A percentile compares a stretch with the other conserved stretches of the same genome.
phyloP scores from a whole-genome alignment of 805 yeast species.

The Metschnikowia similis region DNA sequence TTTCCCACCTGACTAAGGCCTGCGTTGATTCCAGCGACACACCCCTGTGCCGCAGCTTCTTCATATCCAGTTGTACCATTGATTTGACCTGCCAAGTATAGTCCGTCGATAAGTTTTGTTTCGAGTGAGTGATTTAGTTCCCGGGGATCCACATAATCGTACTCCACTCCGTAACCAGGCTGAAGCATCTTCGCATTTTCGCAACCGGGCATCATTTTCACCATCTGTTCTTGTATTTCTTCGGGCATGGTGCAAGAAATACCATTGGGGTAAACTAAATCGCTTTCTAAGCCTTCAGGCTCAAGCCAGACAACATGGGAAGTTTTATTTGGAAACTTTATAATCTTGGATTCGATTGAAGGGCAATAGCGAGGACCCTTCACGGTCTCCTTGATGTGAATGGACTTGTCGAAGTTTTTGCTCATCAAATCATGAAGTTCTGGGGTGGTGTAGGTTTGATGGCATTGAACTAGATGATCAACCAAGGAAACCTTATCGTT shows the following conservation, averaged over 20 bases:
- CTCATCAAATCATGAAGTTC: conserved; percentile 67
- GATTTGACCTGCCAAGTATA: conserved; percentile 92
- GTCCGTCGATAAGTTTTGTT: conserved; percentile 71
- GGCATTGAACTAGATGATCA: conserved; percentile 61
- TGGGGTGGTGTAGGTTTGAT: conserved; percentile 73
- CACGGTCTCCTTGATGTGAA: conserved; percentile 90
- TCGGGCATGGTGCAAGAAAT: conserved; percentile 95
- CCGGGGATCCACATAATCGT: conserved; percentile 93
- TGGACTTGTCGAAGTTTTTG: conserved; percentile 70
- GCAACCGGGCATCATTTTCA: conserved; percentile 79
- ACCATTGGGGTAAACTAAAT: conserved; percentile 94
- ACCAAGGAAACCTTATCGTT: conserved; percentile 61
- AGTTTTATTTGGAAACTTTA: conserved; percentile 70
- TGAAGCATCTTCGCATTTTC: conserved; percentile 85
- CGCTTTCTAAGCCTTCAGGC: conserved; percentile 88
- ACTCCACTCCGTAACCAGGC: conserved; percentile 99
- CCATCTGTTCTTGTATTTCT: conserved; percentile 75
- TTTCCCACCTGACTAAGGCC: conserved; percentile 50
- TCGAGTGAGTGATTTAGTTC: conserved; percentile 75
- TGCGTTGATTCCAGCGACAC: conserved; percentile 93
- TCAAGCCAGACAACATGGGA: conserved; percentile 90
- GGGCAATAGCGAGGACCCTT: conserved; percentile 98
- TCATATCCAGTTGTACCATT: conserved; percentile 99
- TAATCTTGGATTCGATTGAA: conserved; percentile 84
- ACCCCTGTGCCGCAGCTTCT: conserved; percentile 97